Evolutionary conservation across 2,329 filamentous ascomycete species (phyloP), one percentile per base, ranked within the genome.

Genomic region (Fusarium lateritium): DNA sequence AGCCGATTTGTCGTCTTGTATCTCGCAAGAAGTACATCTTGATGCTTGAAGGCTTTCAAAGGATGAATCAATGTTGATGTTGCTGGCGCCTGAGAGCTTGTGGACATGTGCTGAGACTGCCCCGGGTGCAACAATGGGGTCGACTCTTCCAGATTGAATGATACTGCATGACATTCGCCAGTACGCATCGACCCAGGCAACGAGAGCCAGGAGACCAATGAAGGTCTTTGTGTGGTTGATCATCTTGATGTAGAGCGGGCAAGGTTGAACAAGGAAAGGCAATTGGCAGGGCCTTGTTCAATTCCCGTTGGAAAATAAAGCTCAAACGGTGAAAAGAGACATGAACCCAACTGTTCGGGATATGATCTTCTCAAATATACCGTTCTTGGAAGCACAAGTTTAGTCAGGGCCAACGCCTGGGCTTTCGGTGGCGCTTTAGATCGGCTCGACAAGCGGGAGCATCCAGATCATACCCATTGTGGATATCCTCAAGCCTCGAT

Each of bases 101-200:
- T 73, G 71, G 10, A 70, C 55, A 34, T 73, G 71, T 38, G 62
- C 71, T 13, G 71, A 62, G 24, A 73, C 62, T 1, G 54, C 46
- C 15, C 71, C 70, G 4, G 71, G 70, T 17, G 38, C 59, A 31
- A 73, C 61, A 11, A 73, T 70, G 42, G 71, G 71, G 22, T 73
- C 71, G 38, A 73, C 50, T 10, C 71, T 44, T 42, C 65, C 62
- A 13, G 70, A 73, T 28, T 73, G 71, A 19, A 73, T 73, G 6
- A 73, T 44, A 15, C 71, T 55, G 24, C 71, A 73, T 2, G 68
- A 73, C 71, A 73, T 71, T 11, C 71, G 71, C 68, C 70, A 73
- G 56, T 54, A 73, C 13, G 68, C 70, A n/a, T 73, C 65, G 4
- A 19, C 55, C n/a, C 55, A 47, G 8, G 59, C 34, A 17, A 45